A percentile compares a stretch with the other conserved stretches of the same genome.
These are phyloP conservation scores for Lepidium africanum DNA, from an alignment of 345 rosid genomes.

Conservation along the genomic window DNA sequence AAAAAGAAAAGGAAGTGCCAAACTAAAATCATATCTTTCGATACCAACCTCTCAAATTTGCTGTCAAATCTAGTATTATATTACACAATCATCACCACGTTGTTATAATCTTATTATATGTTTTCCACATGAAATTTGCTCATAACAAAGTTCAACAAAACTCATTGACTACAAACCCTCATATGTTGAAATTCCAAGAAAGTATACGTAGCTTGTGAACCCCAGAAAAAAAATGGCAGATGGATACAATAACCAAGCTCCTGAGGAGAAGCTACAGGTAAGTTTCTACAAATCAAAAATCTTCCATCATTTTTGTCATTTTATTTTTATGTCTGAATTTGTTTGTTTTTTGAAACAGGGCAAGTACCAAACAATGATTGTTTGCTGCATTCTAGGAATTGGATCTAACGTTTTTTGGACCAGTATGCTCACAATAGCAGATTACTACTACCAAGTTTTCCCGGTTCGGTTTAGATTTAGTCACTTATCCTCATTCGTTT, in stretches of 20 bases:
- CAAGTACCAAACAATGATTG: constrained; percentile 42
- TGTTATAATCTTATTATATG: neutral
- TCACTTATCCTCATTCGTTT: neutral
- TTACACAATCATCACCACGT: neutral
- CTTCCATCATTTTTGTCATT: neutral
- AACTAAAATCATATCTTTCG: neutral
- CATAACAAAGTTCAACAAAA: neutral
- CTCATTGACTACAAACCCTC: constrained; percentile 12
- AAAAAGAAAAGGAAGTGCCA: too few species aligned
- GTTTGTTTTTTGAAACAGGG: constrained; percentile 35
- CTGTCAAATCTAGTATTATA: constrained; percentile 1
- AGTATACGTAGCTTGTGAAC: neutral
- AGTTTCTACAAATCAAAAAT: constrained; percentile 1
- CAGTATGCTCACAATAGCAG: constrained; percentile 76
- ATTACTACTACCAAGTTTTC: constrained; percentile 69
- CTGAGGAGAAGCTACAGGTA: constrained; percentile 18
- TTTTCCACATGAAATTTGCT: neutral
- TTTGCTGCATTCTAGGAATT: constrained; percentile 74
- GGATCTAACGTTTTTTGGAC: constrained; percentile 80
- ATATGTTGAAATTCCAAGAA: constrained; percentile 3
- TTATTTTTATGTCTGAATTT: neutral
- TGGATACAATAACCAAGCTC: neutral
- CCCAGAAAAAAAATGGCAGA: constrained; percentile 8
- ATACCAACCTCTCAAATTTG: constrained; percentile 2
- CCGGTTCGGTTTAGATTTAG: constrained; percentile 33